Conservation (phyloP, 2,329 filamentous ascomycete genomes). For the Neofusicoccum cordaticola region DNA sequence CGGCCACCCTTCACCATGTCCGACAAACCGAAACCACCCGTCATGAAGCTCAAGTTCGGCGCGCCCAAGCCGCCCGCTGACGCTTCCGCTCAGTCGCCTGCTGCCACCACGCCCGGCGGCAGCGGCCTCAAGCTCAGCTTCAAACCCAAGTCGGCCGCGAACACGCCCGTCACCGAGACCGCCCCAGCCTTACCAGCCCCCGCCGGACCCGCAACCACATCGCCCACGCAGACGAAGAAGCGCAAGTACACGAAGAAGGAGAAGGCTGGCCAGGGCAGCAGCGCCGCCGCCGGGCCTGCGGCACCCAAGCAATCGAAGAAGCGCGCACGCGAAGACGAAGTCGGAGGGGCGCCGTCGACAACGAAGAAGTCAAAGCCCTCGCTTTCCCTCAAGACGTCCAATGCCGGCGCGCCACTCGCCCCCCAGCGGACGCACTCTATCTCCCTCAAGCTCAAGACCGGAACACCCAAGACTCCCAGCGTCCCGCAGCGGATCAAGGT, state of each 20-base stretch:
- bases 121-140: slow-evolving; percentile 44
- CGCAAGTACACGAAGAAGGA: slow-evolving; percentile 44
- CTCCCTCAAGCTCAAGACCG: slow-evolving; percentile 57
- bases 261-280: slow-evolving; percentile 28
- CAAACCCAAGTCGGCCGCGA: slow-evolving; percentile 20
- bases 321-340: slow-evolving; percentile 35
- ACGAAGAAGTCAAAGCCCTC: slow-evolving; percentile 25
- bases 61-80: background rate
- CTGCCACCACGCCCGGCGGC: slow-evolving; percentile 14
- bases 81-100: slow-evolving; percentile 2
- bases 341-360: slow-evolving; percentile 26
- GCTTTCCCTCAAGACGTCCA: slow-evolving; percentile 7
- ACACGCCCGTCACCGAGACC: slow-evolving; percentile 27
- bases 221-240: slow-evolving; percentile 31
- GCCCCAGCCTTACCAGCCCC: slow-evolving; percentile 31
- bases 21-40: background rate
- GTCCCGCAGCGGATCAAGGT: slow-evolving; percentile 20
- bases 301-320: slow-evolving; percentile 34
- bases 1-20: background rate
- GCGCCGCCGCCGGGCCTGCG: slow-evolving; percentile 28
- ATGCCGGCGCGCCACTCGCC: background rate
- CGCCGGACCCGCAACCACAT: slow-evolving; percentile 33
- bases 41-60: slow-evolving; percentile 31
- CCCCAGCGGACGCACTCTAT: slow-evolving; percentile 12
- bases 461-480: slow-evolving; percentile 16